Evolutionary conservation across 2,329 filamentous ascomycete species (phyloP), one percentile per base, ranked within the genome.

Genomic region (Arthrobotrys megalospora): DNA sequence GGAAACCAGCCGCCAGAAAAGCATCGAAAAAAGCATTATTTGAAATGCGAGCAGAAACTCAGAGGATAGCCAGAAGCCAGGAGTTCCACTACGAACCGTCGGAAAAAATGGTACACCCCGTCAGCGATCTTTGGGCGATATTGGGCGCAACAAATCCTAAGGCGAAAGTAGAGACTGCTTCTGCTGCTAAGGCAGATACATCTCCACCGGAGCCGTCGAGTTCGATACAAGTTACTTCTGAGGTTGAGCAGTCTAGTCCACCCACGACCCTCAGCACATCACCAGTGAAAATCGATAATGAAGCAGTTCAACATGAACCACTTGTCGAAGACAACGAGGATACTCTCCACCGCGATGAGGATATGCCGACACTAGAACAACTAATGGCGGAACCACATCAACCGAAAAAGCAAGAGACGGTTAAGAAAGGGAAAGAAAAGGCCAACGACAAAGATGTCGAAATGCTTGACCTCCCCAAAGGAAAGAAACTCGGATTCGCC

Each of bases 1-100:
- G 85, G 19, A 88, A 87, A 79, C 28, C 90, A 91, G 91, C 93
- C 4, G 88, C 89, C 8, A 89, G 96, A 11, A 97, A 96, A 83
- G 94, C 96, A 0, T 95, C 94, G 86, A 98, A 95, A 86, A 97
- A 94, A 85, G 96, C 96, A 0, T 84, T 97, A 48, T 93, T 97
- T 83, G 95, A 98, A 81, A 97, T 99, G 91, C 92, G 92, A 81
- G 90, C 93, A 73, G 96, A 99, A 85, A 97, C 95, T 0, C 96
- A 99, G 85, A 90, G 96, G 34, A 89, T 99, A 85, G 91, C 90
- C 81, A 89, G 96, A 80, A 96, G 92, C 83, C 92, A 97, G 89
- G 95, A 98, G 84, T 88, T 99, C 60, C 90, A 92, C 0, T 94
- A 98, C 84, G 91, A 97, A 83, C 92, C 93, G 24, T 93, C 91